A percentile compares a stretch with the other conserved stretches of the same genome.
These are phyloP conservation scores for Parachaetomium inaequale DNA, from an alignment of 495 filamentous ascomycete genomes.

Conservation along the genomic window DNA sequence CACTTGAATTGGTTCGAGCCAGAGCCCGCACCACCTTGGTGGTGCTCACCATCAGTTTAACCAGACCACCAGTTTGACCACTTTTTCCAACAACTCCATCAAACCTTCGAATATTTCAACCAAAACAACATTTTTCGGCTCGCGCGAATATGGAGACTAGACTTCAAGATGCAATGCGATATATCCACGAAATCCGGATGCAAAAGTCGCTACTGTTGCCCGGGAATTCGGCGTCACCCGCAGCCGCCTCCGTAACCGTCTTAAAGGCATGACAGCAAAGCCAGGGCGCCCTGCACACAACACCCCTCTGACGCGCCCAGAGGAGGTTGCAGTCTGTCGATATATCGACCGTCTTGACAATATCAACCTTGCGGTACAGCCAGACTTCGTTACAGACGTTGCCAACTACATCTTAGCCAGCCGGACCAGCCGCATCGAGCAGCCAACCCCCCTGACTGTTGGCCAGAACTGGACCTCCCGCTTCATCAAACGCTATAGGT, in stretches of 20 bases:
- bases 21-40: no score
- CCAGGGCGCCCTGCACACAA: not conserved
- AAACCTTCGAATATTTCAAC: no score
- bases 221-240: not conserved
- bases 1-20: no score
- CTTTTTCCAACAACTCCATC: no score
- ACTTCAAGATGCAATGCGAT: not conserved
- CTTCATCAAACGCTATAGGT: not conserved
- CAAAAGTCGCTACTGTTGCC: not conserved
- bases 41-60: no score
- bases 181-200: not conserved
- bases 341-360: not conserved
- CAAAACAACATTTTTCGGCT: no score
- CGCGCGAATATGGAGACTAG: not conserved
- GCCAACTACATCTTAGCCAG: not conserved
- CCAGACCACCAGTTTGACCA: no score
- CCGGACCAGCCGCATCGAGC: not conserved
- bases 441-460: not conserved
- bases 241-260: not conserved
- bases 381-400: not conserved
- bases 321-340: not conserved
- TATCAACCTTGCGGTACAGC: not conserved
- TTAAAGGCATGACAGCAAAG: not conserved
- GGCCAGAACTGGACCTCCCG: not conserved
- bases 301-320: not conserved